These are phyloP conservation scores for Amphicarpaea edgeworthii DNA, from an alignment of 306 rosid species.

Conservation along the genomic window DNA sequence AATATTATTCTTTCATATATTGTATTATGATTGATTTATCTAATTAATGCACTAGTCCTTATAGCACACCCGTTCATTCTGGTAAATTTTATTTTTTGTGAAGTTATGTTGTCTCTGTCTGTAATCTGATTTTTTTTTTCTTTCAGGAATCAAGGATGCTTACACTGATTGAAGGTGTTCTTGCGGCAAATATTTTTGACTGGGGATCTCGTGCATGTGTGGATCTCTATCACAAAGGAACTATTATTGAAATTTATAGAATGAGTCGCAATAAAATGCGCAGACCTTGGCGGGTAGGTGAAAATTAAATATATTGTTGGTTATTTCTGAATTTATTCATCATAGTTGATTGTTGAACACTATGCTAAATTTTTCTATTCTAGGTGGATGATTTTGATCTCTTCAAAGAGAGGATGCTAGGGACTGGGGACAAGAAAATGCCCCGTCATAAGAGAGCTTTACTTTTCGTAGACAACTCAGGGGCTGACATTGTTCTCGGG, in stretches of 20 bases:
- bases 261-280: conserved; percentile 99
- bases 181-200: conserved; percentile 97
- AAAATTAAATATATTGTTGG: conserved; percentile 16
- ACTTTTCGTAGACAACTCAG: conserved; percentile 94
- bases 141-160: conserved; percentile 89
- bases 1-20: conserved; percentile 12
- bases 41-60: neutral
- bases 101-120: too few relatives aligned
- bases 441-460: conserved; percentile 84
- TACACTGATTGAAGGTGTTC: conserved; percentile 94
- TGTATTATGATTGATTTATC: conserved; percentile 9
- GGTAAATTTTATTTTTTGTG: conserved; percentile 4
- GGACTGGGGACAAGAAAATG: conserved; percentile 63
- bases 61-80: neutral
- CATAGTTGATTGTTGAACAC: conserved; percentile 28
- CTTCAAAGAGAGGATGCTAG: conserved; percentile 86
- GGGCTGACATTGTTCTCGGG: conserved; percentile 96
- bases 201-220: conserved; percentile 99
- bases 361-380: conserved; percentile 34
- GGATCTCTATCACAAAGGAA: conserved; percentile 97
- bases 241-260: conserved; percentile 96
- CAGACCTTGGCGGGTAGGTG: conserved; percentile 91
- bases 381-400: conserved; percentile 94
- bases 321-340: conserved; percentile 35
- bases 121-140: conserved; percentile 35